A percentile compares a stretch with the other conserved stretches of the same genome.
phyloP scores from a whole-genome alignment of 495 filamentous ascomycete species.

The Xylaria longipes region DNA sequence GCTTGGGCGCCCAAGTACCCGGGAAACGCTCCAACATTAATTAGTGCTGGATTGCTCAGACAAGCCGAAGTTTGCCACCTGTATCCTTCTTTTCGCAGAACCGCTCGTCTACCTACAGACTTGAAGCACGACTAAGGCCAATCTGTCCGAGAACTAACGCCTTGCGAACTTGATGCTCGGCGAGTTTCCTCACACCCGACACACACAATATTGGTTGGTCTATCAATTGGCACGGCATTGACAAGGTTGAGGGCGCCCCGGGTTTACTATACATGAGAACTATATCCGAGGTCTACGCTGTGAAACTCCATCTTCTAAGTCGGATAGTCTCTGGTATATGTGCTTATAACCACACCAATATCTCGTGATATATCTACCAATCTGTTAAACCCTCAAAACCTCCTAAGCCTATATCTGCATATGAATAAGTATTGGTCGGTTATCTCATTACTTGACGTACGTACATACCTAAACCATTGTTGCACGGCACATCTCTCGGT shows the following conservation, averaged over 20 bases:
- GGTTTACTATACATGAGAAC: no score
- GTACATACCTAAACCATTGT: neutral
- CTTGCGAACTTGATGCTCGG: no score
- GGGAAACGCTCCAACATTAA: neutral
- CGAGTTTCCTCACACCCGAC: no score
- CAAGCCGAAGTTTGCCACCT: neutral
- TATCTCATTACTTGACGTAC: neutral
- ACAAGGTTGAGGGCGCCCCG: no score
- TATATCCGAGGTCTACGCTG: no score
- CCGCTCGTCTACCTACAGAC: neutral
- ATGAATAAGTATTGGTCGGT: neutral
- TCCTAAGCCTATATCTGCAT: neutral
- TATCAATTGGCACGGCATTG: no score
- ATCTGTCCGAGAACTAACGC: neutral
- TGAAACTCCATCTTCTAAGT: no score
- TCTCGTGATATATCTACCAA: no score
- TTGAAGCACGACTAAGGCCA: neutral
- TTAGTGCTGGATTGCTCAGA: neutral
- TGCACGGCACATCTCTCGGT: neutral
- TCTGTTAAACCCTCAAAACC: no score
- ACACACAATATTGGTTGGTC: neutral
- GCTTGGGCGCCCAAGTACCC: neutral
- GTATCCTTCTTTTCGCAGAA: neutral
- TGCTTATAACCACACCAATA: no score
- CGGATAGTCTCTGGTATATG: no score